Percentiles rank a stretch among this genome's conserved stretches.
Evolutionary conservation across 208 protist species (phyloP).

Genomic region (Naegleria lovaniensis): DNA sequence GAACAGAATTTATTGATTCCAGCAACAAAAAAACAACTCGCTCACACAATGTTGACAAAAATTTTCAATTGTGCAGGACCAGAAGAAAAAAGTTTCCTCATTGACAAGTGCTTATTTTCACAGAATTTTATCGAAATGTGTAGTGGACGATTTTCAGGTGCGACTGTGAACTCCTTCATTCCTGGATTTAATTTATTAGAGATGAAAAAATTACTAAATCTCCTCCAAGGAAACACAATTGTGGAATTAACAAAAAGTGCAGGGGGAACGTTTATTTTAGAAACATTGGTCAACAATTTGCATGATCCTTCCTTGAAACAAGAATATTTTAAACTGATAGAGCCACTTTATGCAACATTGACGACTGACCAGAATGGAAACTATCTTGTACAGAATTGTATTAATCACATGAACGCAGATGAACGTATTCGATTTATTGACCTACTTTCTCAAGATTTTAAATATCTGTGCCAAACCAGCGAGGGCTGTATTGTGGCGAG

Average conservation of each 20-base stretch:
- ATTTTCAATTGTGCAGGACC: too few species aligned
- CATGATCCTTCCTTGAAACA: too few species aligned
- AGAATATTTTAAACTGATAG: background rate
- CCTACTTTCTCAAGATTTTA: background rate
- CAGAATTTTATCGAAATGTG: background rate
- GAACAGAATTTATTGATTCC: too few species aligned
- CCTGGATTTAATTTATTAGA: background rate
- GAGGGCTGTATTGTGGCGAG: background rate
- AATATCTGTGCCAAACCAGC: background rate
- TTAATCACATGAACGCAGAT: background rate
- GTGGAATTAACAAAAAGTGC: background rate
- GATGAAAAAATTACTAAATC: background rate
- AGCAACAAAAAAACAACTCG: too few species aligned
- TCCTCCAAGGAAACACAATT: background rate
- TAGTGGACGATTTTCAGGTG: background rate
- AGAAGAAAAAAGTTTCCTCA: too few species aligned
- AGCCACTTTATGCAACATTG: background rate
- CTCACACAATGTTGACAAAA: too few species aligned
- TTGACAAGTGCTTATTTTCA: background rate
- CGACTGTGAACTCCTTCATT: background rate
- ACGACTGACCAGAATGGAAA: background rate
- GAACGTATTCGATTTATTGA: background rate
- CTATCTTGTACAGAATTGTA: background rate
- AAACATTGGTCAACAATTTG: too few species aligned
- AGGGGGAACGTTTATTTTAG: background rate